Base-by-base conservation (phyloP, 768 basidiomycete species). In the Rhodotorula kratochvilovae region DNA sequence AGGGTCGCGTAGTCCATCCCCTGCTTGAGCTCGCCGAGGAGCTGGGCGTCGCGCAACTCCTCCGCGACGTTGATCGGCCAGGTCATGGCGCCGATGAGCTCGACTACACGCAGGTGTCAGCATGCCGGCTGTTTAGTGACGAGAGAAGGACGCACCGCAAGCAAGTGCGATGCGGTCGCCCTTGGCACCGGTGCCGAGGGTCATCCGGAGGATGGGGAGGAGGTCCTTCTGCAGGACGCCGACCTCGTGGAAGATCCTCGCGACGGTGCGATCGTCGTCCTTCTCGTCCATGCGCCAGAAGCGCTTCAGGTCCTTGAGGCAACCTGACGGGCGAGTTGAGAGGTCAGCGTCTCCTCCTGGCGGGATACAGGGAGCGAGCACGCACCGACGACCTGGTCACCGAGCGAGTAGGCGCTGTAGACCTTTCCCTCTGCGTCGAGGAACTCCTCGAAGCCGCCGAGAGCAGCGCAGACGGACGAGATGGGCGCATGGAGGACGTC, bases 41-140 rank as follows among this genome's bases (percentile, higher is more conserved):
- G 79, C 78, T 90, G 88, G 64, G 97, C 86, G 78, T 98, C 96
- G 76, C 89, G 90, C 73, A 99, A 83, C 81, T 98, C 96, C 77
- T 91, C 90, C 1, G 92, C 90, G 72, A 98, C 83, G 80, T 98
- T 91, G 64, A 99, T 95, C 1, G 96, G 96, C 96, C 96, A 99
- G 2, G 95, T 98, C 90, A 99, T 91, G 0, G 94, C 93, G 0
- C 92, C 90, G 79, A 98, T 88, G 33, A 99, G 83, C 79, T 98
- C 96, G 15, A 87, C 83, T 82, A 72, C 23, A 16, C 3, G 23
- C 0, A 8, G 5, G 33, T 2, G 5, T 6, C 0, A 6, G 33
- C 42, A 27, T 43, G 59, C 51, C 64, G 33, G 33, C 7, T 15
- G 15, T 13, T 29, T 3, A 42, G 5, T 36, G 16, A 42, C 42